Evolutionary conservation across 768 basidiomycete genomes (phyloP).

Genomic region (Pisolithus marmoratus): DNA sequence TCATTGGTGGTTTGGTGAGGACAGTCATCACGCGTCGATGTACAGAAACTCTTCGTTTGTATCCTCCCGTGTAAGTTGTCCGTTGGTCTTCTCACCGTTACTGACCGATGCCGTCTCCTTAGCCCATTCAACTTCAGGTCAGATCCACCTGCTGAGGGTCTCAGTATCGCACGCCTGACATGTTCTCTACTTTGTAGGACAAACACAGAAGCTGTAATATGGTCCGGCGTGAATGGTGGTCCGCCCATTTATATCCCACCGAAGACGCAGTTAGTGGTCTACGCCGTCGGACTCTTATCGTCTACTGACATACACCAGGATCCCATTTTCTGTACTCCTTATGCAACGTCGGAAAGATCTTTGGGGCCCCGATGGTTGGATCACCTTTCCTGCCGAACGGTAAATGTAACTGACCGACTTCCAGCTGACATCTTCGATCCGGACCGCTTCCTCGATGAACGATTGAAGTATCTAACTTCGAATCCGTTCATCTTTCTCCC

Average conservation of each 20-base stretch:
- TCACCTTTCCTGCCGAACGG: background rate
- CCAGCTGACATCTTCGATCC: conserved; percentile 48
- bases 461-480: conserved; percentile 44
- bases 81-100: background rate
- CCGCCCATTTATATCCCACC: conserved; percentile 30
- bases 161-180: background rate
- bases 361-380: conserved; percentile 33
- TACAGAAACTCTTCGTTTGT: conserved; percentile 28
- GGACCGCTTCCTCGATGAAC: conserved; percentile 57
- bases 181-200: conserved; percentile 11
- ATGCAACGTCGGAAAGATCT: conserved; percentile 35
- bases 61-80: conserved; percentile 22
- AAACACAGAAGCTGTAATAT: conserved; percentile 15
- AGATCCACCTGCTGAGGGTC: too few relatives aligned
- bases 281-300: background rate
- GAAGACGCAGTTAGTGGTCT: conserved; percentile 19
- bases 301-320: conserved; percentile 3
- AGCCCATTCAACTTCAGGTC: conserved; percentile 21
- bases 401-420: background rate
- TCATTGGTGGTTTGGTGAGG: background rate
- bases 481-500: conserved; percentile 49
- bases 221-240: conserved; percentile 17
- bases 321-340: conserved; percentile 20
- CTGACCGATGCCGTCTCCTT: background rate
- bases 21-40: background rate